Base-by-base conservation (phyloP, 352 stramenopile species). In the Aphanomyces stellatus region DNA sequence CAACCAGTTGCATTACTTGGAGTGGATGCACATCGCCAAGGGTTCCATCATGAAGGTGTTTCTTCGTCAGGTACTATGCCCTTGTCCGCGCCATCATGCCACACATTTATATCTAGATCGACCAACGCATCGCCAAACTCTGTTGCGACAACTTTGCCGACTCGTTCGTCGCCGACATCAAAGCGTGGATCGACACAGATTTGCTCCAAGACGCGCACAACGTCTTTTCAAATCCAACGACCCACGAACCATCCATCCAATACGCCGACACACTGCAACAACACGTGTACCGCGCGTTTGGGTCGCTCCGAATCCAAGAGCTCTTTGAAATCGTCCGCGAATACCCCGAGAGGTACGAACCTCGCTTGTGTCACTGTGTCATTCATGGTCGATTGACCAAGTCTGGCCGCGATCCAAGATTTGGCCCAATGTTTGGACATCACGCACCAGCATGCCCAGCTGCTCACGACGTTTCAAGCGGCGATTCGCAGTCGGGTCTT, bases 301-400 rank as follows among this genome's bases (percentile, higher is more conserved):
- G 76, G 4, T 77, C 64, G 24, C 79, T 87, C 42, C 83, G 95
- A n/a, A 95, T 97, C 56, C 74, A 77, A 28, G 90, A 99, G 76
- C 70, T 99, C 11, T 99, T 99, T 77, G 93, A 98, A 56, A 96
- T 99, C 33, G 96, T 98, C 60, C 93, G 94, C 11, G 95, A 98
- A 56, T 99, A 96, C 74, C 96, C 96, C 0, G 95, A 99, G 72
- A 98, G 88, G 65, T 82, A 28, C 13, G 10, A 2, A 49, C n/a
- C 15, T 11, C 40, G 24, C 19, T 27, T 31, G 4, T 40, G 19
- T 15, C 6, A 51, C 22, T 71, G 6, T 27, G 7, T 48, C 34
- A n/a, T 28, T 19, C 13, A 46, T 19, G 31, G 33, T 4, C 28
- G 19, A 34, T 62, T 17, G n/a, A 13, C 60, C 48, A 35, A 89